These are phyloP conservation scores for Chalciporus chontae DNA, from an alignment of 768 basidiomycete species.

Conservation along the genomic window DNA sequence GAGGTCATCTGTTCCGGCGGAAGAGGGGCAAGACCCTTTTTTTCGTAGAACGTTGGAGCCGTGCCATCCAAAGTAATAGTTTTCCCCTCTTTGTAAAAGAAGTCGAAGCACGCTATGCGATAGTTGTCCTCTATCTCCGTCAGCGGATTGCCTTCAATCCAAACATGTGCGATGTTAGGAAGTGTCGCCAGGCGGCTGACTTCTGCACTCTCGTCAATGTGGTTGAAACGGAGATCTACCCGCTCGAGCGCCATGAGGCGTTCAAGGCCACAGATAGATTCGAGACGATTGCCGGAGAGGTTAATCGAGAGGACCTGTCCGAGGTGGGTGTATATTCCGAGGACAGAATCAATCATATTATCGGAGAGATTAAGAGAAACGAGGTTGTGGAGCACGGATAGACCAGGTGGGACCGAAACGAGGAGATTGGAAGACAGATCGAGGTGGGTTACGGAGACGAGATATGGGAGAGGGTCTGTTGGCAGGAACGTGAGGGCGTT, in stretches of 20 bases:
- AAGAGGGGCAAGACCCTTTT: constrained; percentile 48
- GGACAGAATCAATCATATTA: constrained; percentile 96
- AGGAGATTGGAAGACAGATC: constrained; percentile 91
- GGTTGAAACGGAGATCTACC: constrained; percentile 78
- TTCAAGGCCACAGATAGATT: constrained; percentile 94
- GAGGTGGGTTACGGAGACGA: constrained; percentile 75
- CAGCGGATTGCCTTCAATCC: constrained; percentile 84
- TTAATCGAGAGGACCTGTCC: constrained; percentile 78
- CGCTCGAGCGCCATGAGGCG: constrained; percentile 81
- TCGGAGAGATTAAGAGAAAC: constrained; percentile 91
- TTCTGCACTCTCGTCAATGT: constrained; percentile 79
- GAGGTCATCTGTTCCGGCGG: constrained; percentile 53
- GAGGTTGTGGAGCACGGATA: constrained; percentile 73
- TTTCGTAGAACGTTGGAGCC: constrained; percentile 68
- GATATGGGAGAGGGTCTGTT: constrained; percentile 57
- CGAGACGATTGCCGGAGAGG: constrained; percentile 81
- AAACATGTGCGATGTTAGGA: constrained; percentile 77
- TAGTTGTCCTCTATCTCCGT: constrained; percentile 66
- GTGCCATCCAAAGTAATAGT: constrained; percentile 72
- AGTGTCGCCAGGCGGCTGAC: constrained; percentile 77
- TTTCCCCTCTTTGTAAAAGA: constrained; percentile 84
- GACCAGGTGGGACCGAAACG: constrained; percentile 78
- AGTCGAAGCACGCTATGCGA: constrained; percentile 74
- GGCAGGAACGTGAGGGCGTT: constrained; percentile 82
- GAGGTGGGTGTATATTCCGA: constrained; percentile 79